Evolutionary conservation across 495 filamentous ascomycete species (phyloP).

Genomic region (Lasiosphaeria hispida): DNA sequence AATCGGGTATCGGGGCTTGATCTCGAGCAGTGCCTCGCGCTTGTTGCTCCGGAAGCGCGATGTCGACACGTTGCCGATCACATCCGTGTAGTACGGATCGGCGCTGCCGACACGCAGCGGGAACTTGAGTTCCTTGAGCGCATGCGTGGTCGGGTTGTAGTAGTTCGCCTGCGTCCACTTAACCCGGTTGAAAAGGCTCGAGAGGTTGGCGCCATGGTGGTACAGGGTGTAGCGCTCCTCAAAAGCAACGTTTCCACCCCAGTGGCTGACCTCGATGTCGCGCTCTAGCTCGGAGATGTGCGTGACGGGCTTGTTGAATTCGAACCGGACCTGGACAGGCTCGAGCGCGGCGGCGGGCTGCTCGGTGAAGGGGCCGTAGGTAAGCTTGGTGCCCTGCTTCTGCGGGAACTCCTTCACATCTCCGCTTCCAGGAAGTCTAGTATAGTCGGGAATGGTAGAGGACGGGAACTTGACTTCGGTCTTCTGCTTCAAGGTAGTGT

Average conservation of each 20-base stretch:
- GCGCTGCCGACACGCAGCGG: conserved; percentile 73
- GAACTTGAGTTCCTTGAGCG: conserved; percentile 78
- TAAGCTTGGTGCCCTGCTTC: conserved; percentile 80
- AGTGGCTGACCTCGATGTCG: conserved; percentile 92
- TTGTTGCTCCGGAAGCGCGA: conserved; percentile 78
- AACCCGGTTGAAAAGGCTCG: conserved; percentile 81
- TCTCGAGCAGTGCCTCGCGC: conserved; percentile 78
- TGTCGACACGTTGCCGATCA: conserved; percentile 95
- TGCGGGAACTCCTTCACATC: conserved; percentile 67
- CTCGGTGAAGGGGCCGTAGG: conserved; percentile 86
- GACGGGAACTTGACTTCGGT: conserved; percentile 90
- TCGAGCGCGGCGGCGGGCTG: conserved; percentile 69
- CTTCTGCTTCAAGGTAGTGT: conserved; percentile 86
- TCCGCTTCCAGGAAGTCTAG: conserved; percentile 61
- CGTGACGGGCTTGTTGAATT: conserved; percentile 89
- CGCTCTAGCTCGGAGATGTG: conserved; percentile 75
- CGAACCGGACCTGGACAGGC: conserved; percentile 78
- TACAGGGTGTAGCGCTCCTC: conserved; percentile 90
- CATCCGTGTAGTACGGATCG: conserved; percentile 92
- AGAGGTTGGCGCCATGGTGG: conserved; percentile 81
- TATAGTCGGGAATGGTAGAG: conserved; percentile 78
- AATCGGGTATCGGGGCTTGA: conserved; percentile 87
- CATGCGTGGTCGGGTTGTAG: conserved; percentile 70
- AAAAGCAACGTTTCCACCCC: conserved; percentile 92
- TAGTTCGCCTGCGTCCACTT: conserved; percentile 74